These are phyloP conservation scores for Russula sp. DNA, from an alignment of 768 basidiomycete species.

Conservation along the genomic window DNA sequence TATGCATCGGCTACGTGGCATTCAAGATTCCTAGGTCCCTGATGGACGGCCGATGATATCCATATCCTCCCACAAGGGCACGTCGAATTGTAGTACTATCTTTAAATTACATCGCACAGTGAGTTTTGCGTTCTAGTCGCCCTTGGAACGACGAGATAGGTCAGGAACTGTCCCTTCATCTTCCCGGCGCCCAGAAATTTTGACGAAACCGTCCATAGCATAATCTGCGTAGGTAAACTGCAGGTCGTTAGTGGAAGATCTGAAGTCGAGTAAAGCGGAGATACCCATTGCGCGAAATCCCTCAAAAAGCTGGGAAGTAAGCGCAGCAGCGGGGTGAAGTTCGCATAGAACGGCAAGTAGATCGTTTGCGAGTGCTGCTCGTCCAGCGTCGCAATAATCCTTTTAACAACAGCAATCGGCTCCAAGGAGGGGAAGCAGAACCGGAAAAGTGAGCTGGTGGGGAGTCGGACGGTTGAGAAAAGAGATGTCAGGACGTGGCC, in stretches of 20 bases:
- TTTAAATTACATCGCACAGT: not conserved
- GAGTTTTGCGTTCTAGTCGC: slow-evolving; percentile 6
- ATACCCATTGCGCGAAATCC: slow-evolving; percentile 74
- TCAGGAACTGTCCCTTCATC: slow-evolving; percentile 16
- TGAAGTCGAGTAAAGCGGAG: slow-evolving; percentile 8
- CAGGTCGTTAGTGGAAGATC: not conserved
- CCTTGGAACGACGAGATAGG: slow-evolving; percentile 9
- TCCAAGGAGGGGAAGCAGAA: slow-evolving; percentile 76
- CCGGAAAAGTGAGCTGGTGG: slow-evolving; percentile 44
- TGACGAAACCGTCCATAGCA: slow-evolving; percentile 63
- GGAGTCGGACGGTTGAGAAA: slow-evolving; percentile 56
- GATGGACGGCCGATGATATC: not conserved
- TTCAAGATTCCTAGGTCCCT: not conserved
- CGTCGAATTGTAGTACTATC: not conserved
- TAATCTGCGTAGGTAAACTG: slow-evolving; percentile 66
- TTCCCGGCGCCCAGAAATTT: slow-evolving; percentile 30
- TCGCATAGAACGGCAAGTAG: slow-evolving; percentile 64
- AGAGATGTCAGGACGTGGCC: slow-evolving; percentile 75
- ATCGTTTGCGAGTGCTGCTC: slow-evolving; percentile 69
- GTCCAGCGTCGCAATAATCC: slow-evolving; percentile 76
- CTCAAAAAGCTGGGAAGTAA: slow-evolving; percentile 65
- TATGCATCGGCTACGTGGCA: not conserved
- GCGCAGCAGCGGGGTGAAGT: slow-evolving; percentile 50
- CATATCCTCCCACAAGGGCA: not conserved
- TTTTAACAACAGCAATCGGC: slow-evolving; percentile 72